A percentile compares a stretch with the other conserved stretches of the same genome.
These are phyloP conservation scores for Tremellales sp. DNA, from an alignment of 1,284 basidiomycete species.

Conservation along the genomic window DNA sequence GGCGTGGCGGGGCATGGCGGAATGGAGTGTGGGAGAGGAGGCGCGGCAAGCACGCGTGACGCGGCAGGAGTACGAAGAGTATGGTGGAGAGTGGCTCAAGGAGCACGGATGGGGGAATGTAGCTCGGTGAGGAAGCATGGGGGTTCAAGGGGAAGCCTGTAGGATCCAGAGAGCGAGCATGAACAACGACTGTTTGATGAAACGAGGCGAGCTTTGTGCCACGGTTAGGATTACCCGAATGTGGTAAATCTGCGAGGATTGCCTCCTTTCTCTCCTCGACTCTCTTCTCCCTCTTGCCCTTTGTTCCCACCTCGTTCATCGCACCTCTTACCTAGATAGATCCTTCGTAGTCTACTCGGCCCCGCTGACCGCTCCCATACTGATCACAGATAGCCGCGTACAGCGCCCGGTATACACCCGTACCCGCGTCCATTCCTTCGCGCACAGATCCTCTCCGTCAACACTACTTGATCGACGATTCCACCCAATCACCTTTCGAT, in stretches of 20 bases:
- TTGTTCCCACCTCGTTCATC: neutral
- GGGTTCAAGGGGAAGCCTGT: neutral
- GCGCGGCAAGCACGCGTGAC: conserved; percentile 61
- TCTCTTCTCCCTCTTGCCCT: neutral
- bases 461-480: neutral
- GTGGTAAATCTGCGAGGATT: neutral
- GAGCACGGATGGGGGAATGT: conserved; percentile 53
- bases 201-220: neutral
- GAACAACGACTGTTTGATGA: neutral
- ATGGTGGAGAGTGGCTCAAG: conserved; percentile 70
- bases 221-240: neutral
- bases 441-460: neutral
- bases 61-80: conserved; percentile 82
- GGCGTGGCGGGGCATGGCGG: conserved; percentile 90
- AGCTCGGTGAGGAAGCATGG: conserved; percentile 12
- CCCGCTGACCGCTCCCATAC: too few relatives aligned
- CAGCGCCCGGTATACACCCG: too few relatives aligned
- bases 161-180: neutral
- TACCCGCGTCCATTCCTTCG: neutral
- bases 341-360: too few relatives aligned
- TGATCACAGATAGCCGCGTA: too few relatives aligned
- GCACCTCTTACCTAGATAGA: neutral
- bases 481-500: too few relatives aligned
- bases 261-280: neutral
- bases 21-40: conserved; percentile 64